Conservation (phyloP, 2,329 filamentous ascomycete genomes). For the Arthrobotrys sphaeroides region DNA sequence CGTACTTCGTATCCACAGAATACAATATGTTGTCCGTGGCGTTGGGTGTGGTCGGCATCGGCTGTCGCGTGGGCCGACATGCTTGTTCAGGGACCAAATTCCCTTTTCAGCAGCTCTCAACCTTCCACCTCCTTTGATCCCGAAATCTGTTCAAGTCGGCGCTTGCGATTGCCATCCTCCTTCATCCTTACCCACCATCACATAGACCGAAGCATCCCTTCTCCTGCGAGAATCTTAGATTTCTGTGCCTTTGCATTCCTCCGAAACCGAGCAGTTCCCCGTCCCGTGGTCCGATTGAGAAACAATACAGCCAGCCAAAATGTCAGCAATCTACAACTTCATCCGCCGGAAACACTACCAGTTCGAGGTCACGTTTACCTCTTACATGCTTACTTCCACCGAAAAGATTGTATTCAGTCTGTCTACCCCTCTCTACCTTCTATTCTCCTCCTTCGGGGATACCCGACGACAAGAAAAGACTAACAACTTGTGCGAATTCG, state of each 20-base stretch:
- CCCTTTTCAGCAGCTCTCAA: constrained; percentile 45
- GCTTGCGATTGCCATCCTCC: background rate
- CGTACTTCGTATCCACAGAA: no score
- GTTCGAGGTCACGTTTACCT: constrained; percentile 93
- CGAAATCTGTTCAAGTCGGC: constrained; percentile 37
- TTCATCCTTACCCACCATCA: background rate
- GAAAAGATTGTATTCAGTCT: constrained; percentile 98
- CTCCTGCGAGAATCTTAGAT: constrained; percentile 60
- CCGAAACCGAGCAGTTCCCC: no score
- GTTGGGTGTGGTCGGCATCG: constrained; percentile 47
- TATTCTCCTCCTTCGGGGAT: background rate
- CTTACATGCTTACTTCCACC: constrained; percentile 96
- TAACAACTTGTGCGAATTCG: background rate
- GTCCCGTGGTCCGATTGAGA: no score
- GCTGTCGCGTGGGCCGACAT: constrained; percentile 45
- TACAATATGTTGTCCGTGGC: no score
- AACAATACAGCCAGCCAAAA: constrained; percentile 4
- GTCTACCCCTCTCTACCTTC: constrained; percentile 60
- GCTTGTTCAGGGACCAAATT: constrained; percentile 30
- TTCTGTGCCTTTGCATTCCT: constrained; percentile 60
- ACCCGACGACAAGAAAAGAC: background rate
- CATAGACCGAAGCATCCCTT: constrained; percentile 50
- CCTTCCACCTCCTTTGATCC: constrained; percentile 20
- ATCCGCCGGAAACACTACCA: constrained; percentile 96
- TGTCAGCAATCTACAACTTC: constrained; percentile 74